Evolutionary conservation across 179 eudicot genomes (phyloP), one percentile per base, ranked within the genome.

Genomic region (Spinacia oleracea): DNA sequence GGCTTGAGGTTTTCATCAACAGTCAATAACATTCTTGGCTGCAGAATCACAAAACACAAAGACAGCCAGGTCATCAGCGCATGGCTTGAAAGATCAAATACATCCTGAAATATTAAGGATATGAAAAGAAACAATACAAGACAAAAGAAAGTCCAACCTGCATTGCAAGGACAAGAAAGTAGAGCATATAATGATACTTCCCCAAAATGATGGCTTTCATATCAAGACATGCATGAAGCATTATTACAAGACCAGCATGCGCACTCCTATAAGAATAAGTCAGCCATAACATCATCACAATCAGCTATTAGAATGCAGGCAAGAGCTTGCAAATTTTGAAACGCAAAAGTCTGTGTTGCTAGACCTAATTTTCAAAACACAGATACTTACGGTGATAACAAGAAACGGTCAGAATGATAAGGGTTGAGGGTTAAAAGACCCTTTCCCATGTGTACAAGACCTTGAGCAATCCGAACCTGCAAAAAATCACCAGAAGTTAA

Each of bases 391-490:
- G 98, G 98, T 59, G 97, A 93, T 56, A 93, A 69, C 78, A 95
- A 83, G 86, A 90, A 91, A 51, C 93, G 91, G 81, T 95, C 98
- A 58, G 98, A 95, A 80, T 95, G 97, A 78, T 91, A 95, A 3
- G 98, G 98, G 66, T 91, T 82, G 69, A 95, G 96, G 68, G 98
- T 93, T 84, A 95, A 73, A 73, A 95, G 82, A 46, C 98, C 98
- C 85, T 95, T 95, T 76, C 98, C 98, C 88, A 95, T 53, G 82
- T 95, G 98, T 32, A 91, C 97, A 60, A 95, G 91, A 80, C 97
- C 98, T 85, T 95, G 98, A 65, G 98, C 98, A 80, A 95, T 95
- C 75, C 98, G 94, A 51, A 93, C 98, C 98, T 95, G 91, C 76
- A 81, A 5, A 76, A 76, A 68, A 69, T 29, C 18, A 48, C 62